Evolutionary conservation across 805 yeast species (phyloP).

Genomic region (Myxozyma neglecta): DNA sequence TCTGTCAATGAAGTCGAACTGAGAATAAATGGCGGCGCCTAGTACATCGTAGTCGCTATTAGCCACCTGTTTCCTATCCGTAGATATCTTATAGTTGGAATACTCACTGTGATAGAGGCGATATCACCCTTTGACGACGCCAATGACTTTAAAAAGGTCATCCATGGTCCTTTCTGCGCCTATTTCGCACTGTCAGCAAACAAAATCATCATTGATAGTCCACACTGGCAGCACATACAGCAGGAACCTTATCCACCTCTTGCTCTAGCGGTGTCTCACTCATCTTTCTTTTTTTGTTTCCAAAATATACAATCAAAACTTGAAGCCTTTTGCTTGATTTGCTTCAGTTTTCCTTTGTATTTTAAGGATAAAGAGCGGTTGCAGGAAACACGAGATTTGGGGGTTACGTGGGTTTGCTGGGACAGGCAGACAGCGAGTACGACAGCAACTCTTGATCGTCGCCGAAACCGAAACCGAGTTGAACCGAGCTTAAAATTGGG

Average conservation of each 20-base stretch:
- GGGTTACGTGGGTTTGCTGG: too few species aligned
- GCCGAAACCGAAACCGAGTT: too few species aligned
- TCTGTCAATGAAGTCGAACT: slow-evolving; percentile 87
- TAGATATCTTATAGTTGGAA: too few species aligned
- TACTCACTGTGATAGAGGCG: slow-evolving; percentile 66
- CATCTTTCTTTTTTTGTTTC: background rate
- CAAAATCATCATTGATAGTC: background rate
- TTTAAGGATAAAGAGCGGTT: background rate
- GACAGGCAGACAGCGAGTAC: too few species aligned
- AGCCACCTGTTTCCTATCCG: too few species aligned
- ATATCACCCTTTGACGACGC: slow-evolving; percentile 92
- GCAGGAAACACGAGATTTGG: too few species aligned
- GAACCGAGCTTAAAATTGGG: too few species aligned
- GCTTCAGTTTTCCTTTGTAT: background rate
- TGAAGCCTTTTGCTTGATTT: background rate
- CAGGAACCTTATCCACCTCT: slow-evolving; percentile 9
- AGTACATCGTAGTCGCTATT: background rate
- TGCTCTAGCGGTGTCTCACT: background rate
- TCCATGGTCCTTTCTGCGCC: slow-evolving; percentile 62
- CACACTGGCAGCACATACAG: background rate
- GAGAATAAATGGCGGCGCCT: slow-evolving; percentile 93
- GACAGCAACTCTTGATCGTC: too few species aligned
- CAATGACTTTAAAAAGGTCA: slow-evolving; percentile 83
- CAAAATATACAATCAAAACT: background rate
- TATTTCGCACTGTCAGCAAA: background rate